Conservation (phyloP, 306 rosid species). For the Alnus rubra region DNA sequence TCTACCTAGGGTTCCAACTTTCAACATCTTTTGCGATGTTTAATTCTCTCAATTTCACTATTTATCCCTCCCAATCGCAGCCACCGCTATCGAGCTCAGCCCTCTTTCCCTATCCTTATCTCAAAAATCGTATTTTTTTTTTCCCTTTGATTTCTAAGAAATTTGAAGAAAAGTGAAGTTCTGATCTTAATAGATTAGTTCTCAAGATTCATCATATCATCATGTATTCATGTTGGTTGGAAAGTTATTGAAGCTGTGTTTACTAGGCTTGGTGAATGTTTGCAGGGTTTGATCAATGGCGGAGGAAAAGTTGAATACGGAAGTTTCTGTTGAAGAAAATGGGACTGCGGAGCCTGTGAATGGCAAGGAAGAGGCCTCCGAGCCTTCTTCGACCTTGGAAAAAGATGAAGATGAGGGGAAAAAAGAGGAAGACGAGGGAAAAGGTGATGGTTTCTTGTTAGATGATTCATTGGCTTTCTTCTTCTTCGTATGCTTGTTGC, state of each 20-base stretch:
- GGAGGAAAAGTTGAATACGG: slow-evolving; percentile 41
- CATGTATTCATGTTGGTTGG: not conserved
- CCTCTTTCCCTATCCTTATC: not conserved
- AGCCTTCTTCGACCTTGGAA: slow-evolving; percentile 42
- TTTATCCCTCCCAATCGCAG: not conserved
- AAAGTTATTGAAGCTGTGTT: not conserved
- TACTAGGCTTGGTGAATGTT: not conserved
- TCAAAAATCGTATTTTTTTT: not conserved
- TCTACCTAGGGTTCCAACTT: not conserved
- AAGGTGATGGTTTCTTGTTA: slow-evolving; percentile 41
- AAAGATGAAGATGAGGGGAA: slow-evolving; percentile 55
- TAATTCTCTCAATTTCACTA: not conserved
- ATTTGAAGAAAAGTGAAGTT: not conserved
- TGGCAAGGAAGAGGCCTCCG: slow-evolving; percentile 33
- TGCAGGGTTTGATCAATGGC: slow-evolving; percentile 35
- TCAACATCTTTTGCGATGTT: not conserved
- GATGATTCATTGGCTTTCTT: not conserved
- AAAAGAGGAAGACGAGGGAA: slow-evolving; percentile 47
- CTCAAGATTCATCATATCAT: not conserved
- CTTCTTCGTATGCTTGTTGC: not conserved
- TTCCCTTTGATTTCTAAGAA: not conserved
- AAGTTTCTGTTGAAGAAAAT: slow-evolving; percentile 37
- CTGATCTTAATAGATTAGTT: too few relatives aligned
- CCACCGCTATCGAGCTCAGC: not conserved
- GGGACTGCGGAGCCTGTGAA: slow-evolving; percentile 46